Base-by-base conservation (phyloP, 331 rosid genomes). In the Pyrus hybrid region DNA sequence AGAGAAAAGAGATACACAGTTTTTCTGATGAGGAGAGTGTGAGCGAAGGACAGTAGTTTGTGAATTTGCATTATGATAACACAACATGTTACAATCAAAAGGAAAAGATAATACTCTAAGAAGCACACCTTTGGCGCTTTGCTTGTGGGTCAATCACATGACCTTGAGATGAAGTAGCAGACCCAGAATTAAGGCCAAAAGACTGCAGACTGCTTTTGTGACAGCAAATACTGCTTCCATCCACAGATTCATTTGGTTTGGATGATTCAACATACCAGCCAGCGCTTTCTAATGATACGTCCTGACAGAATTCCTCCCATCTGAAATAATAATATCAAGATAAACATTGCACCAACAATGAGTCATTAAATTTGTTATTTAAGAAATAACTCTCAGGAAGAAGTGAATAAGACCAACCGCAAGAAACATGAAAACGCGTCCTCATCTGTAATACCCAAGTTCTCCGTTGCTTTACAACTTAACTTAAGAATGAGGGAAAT, bases 271-370 rank as follows among this genome's bases (percentile, higher is more conserved):
- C 72, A 76, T 64, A 88, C 86, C 88, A 87, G 70, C 88, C 83
- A 77, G 86, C 88, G 76, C 88, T 86, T 86, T 94, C 98, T 47
- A 90, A 56, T 70, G 88, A 81, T 49, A 90, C 86, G 76, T 91
- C 98, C 85, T 80, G 85, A 79, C 91, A 86, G 80, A 94, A 94
- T 53, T 82, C 88, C 78, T 91, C 88, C 98, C 98, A 94, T 45
- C 98, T 94, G 83, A 77, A 71, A 80, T 70, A 25, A 79, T 53
- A 64, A 76, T 45, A 51, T 43, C 63, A 83, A 70, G 32, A 76
- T 69, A 74, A 77, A 77, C 30, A 69, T 37, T 30, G 57, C 4
- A 43, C 41, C 17, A 43, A 30, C 12, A 12, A 5, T 28, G 2
- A 66, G 57, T 26, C 61, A 45, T 57, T 56, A 66, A 51, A 51